A percentile compares a stretch with the other conserved stretches of the same genome.
Conservation (phyloP, 2,329 filamentous ascomycete genomes). For the Neophaeococcomyces mojaviensis region DNA sequence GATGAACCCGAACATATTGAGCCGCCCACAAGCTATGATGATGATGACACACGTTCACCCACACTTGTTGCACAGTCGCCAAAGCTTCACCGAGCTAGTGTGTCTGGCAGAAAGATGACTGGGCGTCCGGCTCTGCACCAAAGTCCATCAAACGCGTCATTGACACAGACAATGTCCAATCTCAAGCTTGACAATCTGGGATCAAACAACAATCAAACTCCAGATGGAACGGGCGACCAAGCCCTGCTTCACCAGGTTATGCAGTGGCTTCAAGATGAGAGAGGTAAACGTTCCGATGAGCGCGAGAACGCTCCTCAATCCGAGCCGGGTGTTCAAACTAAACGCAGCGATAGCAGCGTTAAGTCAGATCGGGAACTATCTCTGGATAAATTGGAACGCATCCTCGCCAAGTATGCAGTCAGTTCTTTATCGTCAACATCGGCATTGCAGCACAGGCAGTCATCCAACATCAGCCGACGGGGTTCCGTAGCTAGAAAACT, state of each 20-base stretch:
- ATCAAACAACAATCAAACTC: slow-evolving; percentile 10
- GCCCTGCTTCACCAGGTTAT: slow-evolving; percentile 63
- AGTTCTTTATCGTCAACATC: slow-evolving; percentile 24
- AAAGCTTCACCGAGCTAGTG: slow-evolving; percentile 20
- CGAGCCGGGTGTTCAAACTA: not conserved
- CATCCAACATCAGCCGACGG: slow-evolving; percentile 8
- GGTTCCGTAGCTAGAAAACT: slow-evolving; percentile 37
- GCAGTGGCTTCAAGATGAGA: slow-evolving; percentile 78
- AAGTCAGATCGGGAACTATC: slow-evolving; percentile 42
- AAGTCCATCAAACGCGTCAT: slow-evolving; percentile 12
- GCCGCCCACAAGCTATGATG: slow-evolving; percentile 10
- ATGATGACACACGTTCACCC: slow-evolving; percentile 14
- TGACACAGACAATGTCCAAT: slow-evolving; percentile 16
- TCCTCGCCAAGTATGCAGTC: slow-evolving; percentile 42
- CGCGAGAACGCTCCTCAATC: slow-evolving; percentile 18
- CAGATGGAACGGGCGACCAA: slow-evolving; percentile 11
- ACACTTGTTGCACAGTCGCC: slow-evolving; percentile 14
- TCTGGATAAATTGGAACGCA: slow-evolving; percentile 72
- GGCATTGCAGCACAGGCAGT: not conserved
- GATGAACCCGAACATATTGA: slow-evolving; percentile 24
- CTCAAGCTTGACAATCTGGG: slow-evolving; percentile 15
- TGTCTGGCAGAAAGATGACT: slow-evolving; percentile 24
- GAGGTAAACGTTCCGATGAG: slow-evolving; percentile 43
- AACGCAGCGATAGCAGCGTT: not conserved
- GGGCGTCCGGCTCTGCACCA: slow-evolving; percentile 17